Evolutionary conservation across 2,329 filamentous ascomycete genomes (phyloP).

Genomic region (Xylaria multiplex): DNA sequence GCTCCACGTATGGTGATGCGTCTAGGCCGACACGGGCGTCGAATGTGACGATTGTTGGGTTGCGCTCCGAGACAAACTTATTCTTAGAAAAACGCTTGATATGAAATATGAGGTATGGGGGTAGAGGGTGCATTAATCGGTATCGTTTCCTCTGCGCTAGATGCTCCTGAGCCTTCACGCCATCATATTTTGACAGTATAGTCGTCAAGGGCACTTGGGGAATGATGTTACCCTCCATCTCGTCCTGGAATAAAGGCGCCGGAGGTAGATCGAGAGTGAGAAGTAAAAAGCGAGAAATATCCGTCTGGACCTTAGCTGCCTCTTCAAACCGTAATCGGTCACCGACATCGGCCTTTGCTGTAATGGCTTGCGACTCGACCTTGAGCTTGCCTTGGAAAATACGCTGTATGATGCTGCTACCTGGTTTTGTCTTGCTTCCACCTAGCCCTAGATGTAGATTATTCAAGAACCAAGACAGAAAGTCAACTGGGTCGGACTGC

Average conservation of each 20-base stretch:
- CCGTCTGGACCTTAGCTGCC: slow-evolving; percentile 80
- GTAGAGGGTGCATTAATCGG: slow-evolving; percentile 87
- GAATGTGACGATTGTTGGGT: slow-evolving; percentile 98
- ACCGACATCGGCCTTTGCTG: slow-evolving; percentile 85
- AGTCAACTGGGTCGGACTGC: slow-evolving; percentile 96
- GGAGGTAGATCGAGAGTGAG: slow-evolving; percentile 92
- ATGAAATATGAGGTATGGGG: slow-evolving; percentile 91
- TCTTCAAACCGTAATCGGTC: slow-evolving; percentile 95
- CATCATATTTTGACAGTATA: slow-evolving; percentile 93
- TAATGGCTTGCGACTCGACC: slow-evolving; percentile 93
- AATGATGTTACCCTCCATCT: slow-evolving; percentile 94
- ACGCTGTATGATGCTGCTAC: slow-evolving; percentile 86
- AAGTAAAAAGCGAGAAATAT: slow-evolving; percentile 84
- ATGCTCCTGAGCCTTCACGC: slow-evolving; percentile 85
- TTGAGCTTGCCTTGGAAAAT: slow-evolving; percentile 94
- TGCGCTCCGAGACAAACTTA: slow-evolving; percentile 95
- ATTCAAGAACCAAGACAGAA: slow-evolving; percentile 97
- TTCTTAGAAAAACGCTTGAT: slow-evolving; percentile 97
- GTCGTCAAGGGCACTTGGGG: slow-evolving; percentile 86
- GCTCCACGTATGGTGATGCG: slow-evolving; percentile 90
- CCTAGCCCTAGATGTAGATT: slow-evolving; percentile 92
- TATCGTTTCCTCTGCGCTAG: slow-evolving; percentile 89
- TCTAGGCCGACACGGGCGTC: slow-evolving; percentile 82
- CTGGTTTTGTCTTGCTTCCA: slow-evolving; percentile 86
- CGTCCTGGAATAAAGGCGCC: slow-evolving; percentile 94